phyloP scores from a whole-genome alignment of 495 filamentous ascomycete genomes.

The Xanthoparmelia taractica region DNA sequence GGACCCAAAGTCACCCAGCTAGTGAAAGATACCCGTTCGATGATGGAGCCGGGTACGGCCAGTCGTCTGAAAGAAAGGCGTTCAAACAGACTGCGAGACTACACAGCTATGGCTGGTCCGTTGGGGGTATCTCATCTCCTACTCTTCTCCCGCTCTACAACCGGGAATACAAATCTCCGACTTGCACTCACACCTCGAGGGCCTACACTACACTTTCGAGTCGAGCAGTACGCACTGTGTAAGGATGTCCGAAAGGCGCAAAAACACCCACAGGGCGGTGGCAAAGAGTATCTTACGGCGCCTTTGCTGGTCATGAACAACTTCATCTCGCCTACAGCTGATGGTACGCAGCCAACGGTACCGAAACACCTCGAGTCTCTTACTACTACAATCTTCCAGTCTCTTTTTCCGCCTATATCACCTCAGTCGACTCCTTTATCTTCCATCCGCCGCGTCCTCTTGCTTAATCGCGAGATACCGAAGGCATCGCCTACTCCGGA shows the following conservation, averaged over 20 bases:
- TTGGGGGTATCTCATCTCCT: slow-evolving; percentile 90
- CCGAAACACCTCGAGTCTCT: slow-evolving; percentile 87
- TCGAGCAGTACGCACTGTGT: slow-evolving; percentile 92
- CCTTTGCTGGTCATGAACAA: slow-evolving; percentile 98
- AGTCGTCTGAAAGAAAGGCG: slow-evolving; percentile 78
- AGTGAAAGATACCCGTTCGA: slow-evolving; percentile 78
- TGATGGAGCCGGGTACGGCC: slow-evolving; percentile 95
- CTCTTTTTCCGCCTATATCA: slow-evolving; percentile 91
- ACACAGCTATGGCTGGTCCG: slow-evolving; percentile 90
- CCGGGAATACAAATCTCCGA: slow-evolving; percentile 87
- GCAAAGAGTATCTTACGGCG: slow-evolving; percentile 73
- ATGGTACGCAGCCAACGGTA: slow-evolving; percentile 56
- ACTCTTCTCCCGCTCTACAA: slow-evolving; percentile 82
- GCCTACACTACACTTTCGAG: slow-evolving; percentile 86
- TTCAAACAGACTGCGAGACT: slow-evolving; percentile 85
- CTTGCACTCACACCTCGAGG: slow-evolving; percentile 83
- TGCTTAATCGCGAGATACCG: slow-evolving; percentile 70
- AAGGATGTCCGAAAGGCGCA: slow-evolving; percentile 77
- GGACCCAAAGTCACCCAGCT: slow-evolving; percentile 86
- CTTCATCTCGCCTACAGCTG: slow-evolving; percentile 56
- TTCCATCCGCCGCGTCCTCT: slow-evolving; percentile 79
- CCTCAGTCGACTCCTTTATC: slow-evolving; percentile 81
- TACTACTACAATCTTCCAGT: slow-evolving; percentile 92
- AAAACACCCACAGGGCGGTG: slow-evolving; percentile 71
- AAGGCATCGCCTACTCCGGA: slow-evolving; percentile 16